phyloP scores from a whole-genome alignment of 2,329 filamentous ascomycete species.

The Escovopsis weberi region DNA sequence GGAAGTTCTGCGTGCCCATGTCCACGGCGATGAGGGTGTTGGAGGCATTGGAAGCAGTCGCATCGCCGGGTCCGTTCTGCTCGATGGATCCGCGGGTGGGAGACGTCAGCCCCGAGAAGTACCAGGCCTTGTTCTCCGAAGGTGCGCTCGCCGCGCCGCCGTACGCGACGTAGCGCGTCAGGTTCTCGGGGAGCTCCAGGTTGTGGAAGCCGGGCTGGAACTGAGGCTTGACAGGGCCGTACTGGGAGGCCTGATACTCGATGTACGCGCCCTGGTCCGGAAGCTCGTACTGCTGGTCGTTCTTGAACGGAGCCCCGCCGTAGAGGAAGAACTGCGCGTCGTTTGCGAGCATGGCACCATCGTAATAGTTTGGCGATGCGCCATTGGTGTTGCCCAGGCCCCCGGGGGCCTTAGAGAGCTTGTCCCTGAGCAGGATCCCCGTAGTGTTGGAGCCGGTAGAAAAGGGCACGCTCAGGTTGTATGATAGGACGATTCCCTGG shows the following conservation, averaged over 20 bases:
- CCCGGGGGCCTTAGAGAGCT: conserved; percentile 31
- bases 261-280: conserved; percentile 31
- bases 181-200: conserved; percentile 23
- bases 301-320: conserved; percentile 35
- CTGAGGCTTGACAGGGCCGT: conserved; percentile 28
- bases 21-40: conserved; percentile 46
- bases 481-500: conserved; percentile 36
- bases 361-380: conserved; percentile 39
- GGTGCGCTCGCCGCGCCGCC: conserved; percentile 50
- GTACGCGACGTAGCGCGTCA: conserved; percentile 49
- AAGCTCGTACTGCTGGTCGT: conserved; percentile 19
- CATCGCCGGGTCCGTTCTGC: conserved; percentile 19
- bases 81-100: conserved; percentile 35
- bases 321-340: conserved; percentile 49
- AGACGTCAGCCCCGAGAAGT: conserved; percentile 50
- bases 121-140: conserved; percentile 57
- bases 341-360: conserved; percentile 52
- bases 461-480: conserved; percentile 46
- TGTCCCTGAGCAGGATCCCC: conserved; percentile 27
- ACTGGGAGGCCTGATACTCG: conserved; percentile 37
- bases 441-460: conserved; percentile 37
- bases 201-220: conserved; percentile 31
- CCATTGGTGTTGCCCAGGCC: conserved; percentile 36
- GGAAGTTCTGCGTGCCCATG: conserved; percentile 33
- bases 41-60: conserved; percentile 31